These are phyloP conservation scores for Epichloe scottii DNA, from an alignment of 2,329 filamentous ascomycete genomes.

Conservation along the genomic window DNA sequence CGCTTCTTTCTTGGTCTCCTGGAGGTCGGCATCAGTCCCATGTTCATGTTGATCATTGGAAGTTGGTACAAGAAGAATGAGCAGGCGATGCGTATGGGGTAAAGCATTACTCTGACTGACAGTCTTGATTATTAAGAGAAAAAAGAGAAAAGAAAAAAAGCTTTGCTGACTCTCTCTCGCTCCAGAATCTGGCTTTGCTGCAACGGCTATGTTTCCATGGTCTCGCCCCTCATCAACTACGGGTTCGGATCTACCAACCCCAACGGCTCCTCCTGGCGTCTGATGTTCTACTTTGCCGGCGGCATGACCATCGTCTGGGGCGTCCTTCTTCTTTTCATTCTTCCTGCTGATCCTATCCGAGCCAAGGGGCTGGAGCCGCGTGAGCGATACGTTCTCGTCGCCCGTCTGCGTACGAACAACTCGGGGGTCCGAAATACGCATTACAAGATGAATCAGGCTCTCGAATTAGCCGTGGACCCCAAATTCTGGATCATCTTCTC, in stretches of 20 bases:
- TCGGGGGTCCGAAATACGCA: constrained; percentile 16
- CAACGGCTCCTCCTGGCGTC: constrained; percentile 37
- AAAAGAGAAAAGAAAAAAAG: neutral
- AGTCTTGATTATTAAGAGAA: neutral
- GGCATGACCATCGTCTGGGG: constrained; percentile 41
- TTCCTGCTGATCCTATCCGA: constrained; percentile 49
- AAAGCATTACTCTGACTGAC: neutral
- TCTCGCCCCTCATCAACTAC: constrained; percentile 46
- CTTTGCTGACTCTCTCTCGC: neutral
- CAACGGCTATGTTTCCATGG: constrained; percentile 48
- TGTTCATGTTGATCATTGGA: constrained; percentile 11
- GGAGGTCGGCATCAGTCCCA: constrained; percentile 22
- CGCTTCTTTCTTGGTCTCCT: constrained; percentile 30
- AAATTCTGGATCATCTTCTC: constrained; percentile 46
- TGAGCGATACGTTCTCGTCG: constrained; percentile 32
- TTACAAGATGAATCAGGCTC: constrained; percentile 32
- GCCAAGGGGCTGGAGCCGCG: constrained; percentile 42
- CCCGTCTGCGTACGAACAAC: constrained; percentile 9
- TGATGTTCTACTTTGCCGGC: constrained; percentile 48
- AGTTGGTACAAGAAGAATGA: constrained; percentile 7
- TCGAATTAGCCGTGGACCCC: constrained; percentile 16
- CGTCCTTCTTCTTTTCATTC: constrained; percentile 39
- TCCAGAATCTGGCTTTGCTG: constrained; percentile 16
- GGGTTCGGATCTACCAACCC: constrained; percentile 44
- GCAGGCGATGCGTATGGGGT: constrained; percentile 27